Evolutionary conservation across 1,284 basidiomycete genomes (phyloP), one percentile per base, ranked within the genome.

Genomic region (Laetiporus sulphureus): DNA sequence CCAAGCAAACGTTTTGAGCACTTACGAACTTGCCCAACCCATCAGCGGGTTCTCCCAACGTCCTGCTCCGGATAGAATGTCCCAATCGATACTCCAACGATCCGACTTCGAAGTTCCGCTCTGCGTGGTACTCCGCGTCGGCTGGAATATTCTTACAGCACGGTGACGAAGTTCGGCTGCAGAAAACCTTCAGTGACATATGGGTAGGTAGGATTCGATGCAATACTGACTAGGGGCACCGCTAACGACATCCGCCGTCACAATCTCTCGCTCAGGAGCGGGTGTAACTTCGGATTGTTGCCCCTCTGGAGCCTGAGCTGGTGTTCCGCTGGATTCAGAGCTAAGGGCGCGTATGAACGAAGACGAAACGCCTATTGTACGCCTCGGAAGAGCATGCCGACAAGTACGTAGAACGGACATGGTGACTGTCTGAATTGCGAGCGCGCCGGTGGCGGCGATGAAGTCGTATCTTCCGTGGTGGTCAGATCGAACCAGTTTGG

Each of bases 31-130:
- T 1, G 93, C 93, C 78, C 82, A 99, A 42, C 95, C 95, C 90
- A 99, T 99, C 55, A 99, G 66, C n/a, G 92, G 91, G 62, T 98
- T 98, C 75, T 97, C 93, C 95, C 95, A 99, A 47, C 95, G 77
- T 11, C 89, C 93, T 24, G 77, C 83, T 32, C 93, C 91, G 51
- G 81, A 82, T 15, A 98, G 69, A 45, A 84, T 84, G 57, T 99
- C 95, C 72, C 86, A 99, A 66, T 99, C 95, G 57, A 99, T 82
- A 51, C 91, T 74, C 95, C 95, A 99, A 55, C 85, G 79, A 54
- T 84, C 78, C 18, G 83, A 83, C 66, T 95, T 94, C 38, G 80
- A 83, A 35, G 82, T 77, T 39, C 91, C 94, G 39, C 90, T 93
- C 65, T 97, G 93, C 79, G 95, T 98, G 7, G 94, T 95, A 51